Evolutionary conservation across 164 flowering plant genomes (phyloP), one percentile per base, ranked within the genome.

Genomic region (Stephania cephalantha): DNA sequence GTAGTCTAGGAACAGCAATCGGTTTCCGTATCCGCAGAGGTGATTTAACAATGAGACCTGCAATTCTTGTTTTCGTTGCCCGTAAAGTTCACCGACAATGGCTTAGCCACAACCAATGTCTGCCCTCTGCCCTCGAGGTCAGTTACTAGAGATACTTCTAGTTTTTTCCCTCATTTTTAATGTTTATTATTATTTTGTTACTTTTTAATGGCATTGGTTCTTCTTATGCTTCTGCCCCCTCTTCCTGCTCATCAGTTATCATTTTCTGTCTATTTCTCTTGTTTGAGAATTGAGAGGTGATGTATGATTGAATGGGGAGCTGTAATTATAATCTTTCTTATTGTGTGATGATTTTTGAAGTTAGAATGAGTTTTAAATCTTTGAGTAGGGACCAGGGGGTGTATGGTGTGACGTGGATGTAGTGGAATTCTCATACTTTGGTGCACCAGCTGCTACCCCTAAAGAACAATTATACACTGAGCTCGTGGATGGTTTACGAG

Each of bases 341-440:
- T 77, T 55, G 30, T 69, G 18, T n/a, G 52, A 22, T 70, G 76
- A 46, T 50, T 6, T 22, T 67, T 18, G 46, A 73, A 64, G 74
- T 70, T 80, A 50, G 73, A 68, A 29, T 66, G 44, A 55, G 68
- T 76, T 64, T 68, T 70, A 9, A 71, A 52, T 66, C 46, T 8
- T 75, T 81, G 76, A 75, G 66, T 84, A 93, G 98, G 98, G 97
- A 65, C 97, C 98, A 46, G 98, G 97, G 77, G 95, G 97, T 75
- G 94, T 92, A 25, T 91, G 98, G 98, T 94, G 98, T 83, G 98
- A 91, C 80, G 93, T 94, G 69, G 98, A 94, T 78, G 98, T 94
- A 83, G 98, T 94, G 78, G 98, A 94, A 77, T 94, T 94, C 81
- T 86, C 93, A 2, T 94, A 94, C 77, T 90, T 78, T 81, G 98